Evolutionary conservation across 352 stramenopile species (phyloP).

Genomic region (Globisporangium heterothallicum): DNA sequence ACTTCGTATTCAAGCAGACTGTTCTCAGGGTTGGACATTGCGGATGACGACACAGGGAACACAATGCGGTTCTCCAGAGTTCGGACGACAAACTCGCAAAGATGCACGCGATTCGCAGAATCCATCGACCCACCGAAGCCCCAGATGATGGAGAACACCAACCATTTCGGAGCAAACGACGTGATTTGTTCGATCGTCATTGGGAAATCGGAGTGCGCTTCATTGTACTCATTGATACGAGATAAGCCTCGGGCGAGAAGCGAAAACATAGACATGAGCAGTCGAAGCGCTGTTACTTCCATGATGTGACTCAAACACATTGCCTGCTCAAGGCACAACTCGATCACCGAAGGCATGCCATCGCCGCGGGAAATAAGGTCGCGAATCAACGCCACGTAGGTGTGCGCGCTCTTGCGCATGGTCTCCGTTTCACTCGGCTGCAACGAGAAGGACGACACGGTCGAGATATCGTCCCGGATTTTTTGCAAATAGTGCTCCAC

Average conservation of each 20-base stretch:
- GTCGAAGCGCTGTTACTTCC: constrained; percentile 90
- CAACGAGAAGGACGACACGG: constrained; percentile 56
- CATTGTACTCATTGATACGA: constrained; percentile 97
- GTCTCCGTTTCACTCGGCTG: constrained; percentile 62
- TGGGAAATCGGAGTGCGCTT: constrained; percentile 97
- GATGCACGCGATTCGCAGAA: constrained; percentile 86
- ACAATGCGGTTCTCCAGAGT: constrained; percentile 84
- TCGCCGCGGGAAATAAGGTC: constrained; percentile 49
- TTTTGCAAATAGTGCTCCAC: constrained; percentile 79
- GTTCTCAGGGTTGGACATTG: constrained; percentile 52
- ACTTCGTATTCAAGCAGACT: constrained; percentile 96
- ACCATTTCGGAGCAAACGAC: constrained; percentile 95
- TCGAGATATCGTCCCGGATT: constrained; percentile 62
- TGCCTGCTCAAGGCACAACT: constrained; percentile 91
- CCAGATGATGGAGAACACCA: constrained; percentile 98
- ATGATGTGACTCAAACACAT: constrained; percentile 94
- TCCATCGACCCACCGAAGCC: constrained; percentile 97
- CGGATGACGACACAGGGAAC: constrained; percentile 66
- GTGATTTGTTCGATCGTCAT: constrained; percentile 96
- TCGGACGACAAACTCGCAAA: constrained; percentile 89
- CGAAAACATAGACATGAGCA: constrained; percentile 96
- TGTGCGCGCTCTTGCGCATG: constrained; percentile 57
- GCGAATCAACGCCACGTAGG: constrained; percentile 55
- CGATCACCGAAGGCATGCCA: constrained; percentile 77
- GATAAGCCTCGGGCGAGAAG: constrained; percentile 93